These are phyloP conservation scores for Candida endomychidarum DNA, from an alignment of 805 yeast species.

Conservation along the genomic window DNA sequence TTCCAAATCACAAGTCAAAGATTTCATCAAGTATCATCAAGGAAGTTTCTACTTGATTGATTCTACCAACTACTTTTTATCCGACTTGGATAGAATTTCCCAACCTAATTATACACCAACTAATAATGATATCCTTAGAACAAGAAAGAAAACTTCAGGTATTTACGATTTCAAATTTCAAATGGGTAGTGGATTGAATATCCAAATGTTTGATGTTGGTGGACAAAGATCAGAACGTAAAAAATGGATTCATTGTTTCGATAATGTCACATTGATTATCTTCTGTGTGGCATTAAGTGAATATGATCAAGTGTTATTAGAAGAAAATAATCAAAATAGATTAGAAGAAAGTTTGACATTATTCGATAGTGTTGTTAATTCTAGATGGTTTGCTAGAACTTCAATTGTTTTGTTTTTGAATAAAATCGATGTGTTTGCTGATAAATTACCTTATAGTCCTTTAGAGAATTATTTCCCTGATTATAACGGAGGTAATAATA, in stretches of 20 bases:
- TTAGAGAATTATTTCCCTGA: conserved; percentile 83
- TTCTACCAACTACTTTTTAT: conserved; percentile 76
- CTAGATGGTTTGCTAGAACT: conserved; percentile 88
- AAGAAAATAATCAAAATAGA: conserved; percentile 72
- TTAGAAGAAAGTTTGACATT: conserved; percentile 78
- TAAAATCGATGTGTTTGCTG: conserved; percentile 87
- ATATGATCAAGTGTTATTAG: conserved; percentile 83
- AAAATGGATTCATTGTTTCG: conserved; percentile 97
- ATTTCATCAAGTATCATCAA: conserved; percentile 56
- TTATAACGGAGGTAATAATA: conserved; percentile 86
- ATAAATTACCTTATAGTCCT: conserved; percentile 79
- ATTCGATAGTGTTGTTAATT: conserved; percentile 87
- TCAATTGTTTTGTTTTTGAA: conserved; percentile 84
- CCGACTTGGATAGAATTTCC: conserved; percentile 62
- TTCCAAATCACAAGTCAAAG: conserved; percentile 54
- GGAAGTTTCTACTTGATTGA: conserved; percentile 81
- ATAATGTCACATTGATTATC: conserved; percentile 83
- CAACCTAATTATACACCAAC: conserved; percentile 64
- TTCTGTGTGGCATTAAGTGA: conserved; percentile 91
- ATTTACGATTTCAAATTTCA: conserved; percentile 79
- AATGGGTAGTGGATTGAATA: conserved; percentile 53
- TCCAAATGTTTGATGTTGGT: conserved; percentile 75
- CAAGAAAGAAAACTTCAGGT: conserved; percentile 91
- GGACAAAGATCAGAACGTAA: conserved; percentile 95
- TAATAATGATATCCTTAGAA: conserved; percentile 75